These are phyloP conservation scores for Heritiera fomes DNA, from an alignment of 345 rosid genomes.

Conservation along the genomic window DNA sequence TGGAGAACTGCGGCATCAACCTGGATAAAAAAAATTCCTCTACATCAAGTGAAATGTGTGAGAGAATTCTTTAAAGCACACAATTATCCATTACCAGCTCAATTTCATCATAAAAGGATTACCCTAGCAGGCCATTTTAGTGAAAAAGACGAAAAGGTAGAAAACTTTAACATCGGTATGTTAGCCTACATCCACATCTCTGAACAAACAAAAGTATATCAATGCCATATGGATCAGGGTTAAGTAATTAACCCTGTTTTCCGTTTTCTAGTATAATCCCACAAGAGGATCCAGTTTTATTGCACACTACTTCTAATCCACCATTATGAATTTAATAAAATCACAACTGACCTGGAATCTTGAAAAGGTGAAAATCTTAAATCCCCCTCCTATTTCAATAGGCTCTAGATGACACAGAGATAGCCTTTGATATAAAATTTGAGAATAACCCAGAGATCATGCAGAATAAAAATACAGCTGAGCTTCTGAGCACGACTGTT, in stretches of 20 bases:
- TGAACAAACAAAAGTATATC: no score
- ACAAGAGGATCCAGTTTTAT: no score
- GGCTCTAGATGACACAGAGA: background rate
- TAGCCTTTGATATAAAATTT: background rate
- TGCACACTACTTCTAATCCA: no score
- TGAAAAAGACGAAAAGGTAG: background rate
- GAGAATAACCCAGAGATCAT: background rate
- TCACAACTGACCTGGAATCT: no score
- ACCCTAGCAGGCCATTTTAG: background rate
- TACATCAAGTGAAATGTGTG: background rate
- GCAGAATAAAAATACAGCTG: background rate
- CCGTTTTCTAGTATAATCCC: no score
- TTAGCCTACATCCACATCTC: background rate
- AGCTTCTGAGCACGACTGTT: background rate
- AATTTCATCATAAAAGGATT: background rate
- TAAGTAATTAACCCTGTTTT: no score
- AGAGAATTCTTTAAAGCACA: background rate
- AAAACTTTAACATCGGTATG: background rate
- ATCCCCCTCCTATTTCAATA: background rate
- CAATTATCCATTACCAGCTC: background rate
- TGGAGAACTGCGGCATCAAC: conserved; percentile 80
- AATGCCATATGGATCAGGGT: no score
- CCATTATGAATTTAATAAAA: no score
- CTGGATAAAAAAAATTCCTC: conserved; percentile 45
- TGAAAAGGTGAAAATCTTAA: background rate